phyloP scores from a whole-genome alignment of 2,329 filamentous ascomycete species.

The Ceratocystis alfenasii region DNA sequence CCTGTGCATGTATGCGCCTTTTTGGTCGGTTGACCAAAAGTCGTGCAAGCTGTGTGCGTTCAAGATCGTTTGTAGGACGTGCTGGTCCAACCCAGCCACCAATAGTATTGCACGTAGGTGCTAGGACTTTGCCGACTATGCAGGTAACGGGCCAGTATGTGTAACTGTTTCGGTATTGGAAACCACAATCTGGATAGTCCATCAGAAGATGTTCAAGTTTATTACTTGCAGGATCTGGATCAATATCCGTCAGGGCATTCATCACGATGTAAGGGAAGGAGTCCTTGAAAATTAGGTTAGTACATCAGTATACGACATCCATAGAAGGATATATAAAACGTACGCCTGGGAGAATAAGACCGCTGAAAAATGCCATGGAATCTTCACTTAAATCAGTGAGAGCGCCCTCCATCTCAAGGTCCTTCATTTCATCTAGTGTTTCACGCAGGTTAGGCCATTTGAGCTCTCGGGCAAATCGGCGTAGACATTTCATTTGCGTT shows the following conservation, averaged over 20 bases:
- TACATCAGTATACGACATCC: not conserved
- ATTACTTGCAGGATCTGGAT: constrained; percentile 54
- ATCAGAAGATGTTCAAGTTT: constrained; percentile 56
- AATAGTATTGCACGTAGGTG: constrained; percentile 56
- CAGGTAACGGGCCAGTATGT: constrained; percentile 65
- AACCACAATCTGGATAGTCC: constrained; percentile 56
- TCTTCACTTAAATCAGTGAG: constrained; percentile 54
- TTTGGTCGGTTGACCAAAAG: constrained; percentile 50
- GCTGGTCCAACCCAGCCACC: constrained; percentile 66
- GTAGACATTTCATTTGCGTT: constrained; percentile 56
- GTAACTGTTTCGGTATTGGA: constrained; percentile 61
- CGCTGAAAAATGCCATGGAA: constrained; percentile 66
- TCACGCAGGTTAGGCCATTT: constrained; percentile 65
- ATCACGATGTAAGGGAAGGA: constrained; percentile 64
- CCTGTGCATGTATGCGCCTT: constrained; percentile 44
- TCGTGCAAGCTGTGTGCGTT: constrained; percentile 56
- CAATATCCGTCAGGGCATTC: constrained; percentile 65
- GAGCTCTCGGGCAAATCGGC: constrained; percentile 56
- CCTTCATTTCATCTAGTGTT: constrained; percentile 50
- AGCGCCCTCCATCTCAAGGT: constrained; percentile 45
- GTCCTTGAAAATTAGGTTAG: constrained; percentile 30
- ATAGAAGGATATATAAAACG: constrained; percentile 28
- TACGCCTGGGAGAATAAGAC: constrained; percentile 57
- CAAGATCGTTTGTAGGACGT: constrained; percentile 53
- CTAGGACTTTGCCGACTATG: constrained; percentile 65